A percentile compares a stretch with the other conserved stretches of the same genome.
Conservation (phyloP, 2,329 filamentous ascomycete species). For the Ambrosiella beaveri region DNA sequence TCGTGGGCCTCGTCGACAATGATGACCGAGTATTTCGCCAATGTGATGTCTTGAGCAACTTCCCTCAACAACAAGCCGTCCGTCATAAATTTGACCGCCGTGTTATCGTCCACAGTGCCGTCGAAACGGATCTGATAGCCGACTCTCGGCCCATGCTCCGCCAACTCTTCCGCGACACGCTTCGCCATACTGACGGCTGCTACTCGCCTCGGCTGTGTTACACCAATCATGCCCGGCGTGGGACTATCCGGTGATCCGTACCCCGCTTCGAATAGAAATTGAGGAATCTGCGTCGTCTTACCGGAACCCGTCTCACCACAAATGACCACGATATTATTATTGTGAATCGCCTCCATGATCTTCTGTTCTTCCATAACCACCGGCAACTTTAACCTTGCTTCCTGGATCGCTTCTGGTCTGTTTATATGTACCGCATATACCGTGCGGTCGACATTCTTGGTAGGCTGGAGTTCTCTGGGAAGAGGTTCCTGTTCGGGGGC, state of each 20-base stretch:
- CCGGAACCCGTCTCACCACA: conserved; percentile 93
- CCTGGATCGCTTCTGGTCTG: conserved; percentile 57
- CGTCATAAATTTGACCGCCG: conserved; percentile 96
- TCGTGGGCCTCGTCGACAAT: conserved; percentile 97
- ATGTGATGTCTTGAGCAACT: conserved; percentile 70
- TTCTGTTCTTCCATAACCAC: conserved; percentile 91
- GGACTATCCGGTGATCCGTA: conserved; percentile 65
- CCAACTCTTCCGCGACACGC: conserved; percentile 73
- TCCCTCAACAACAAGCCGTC: conserved; percentile 90
- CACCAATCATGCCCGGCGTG: conserved; percentile 79
- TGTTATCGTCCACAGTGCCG: conserved; percentile 60
- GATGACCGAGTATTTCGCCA: conserved; percentile 82
- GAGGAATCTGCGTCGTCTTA: conserved; percentile 93
- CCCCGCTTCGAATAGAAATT: conserved; percentile 87
- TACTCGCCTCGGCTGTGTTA: conserved; percentile 88
- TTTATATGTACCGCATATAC: conserved; percentile 58
- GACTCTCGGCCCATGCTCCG: conserved; percentile 57
- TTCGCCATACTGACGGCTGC: conserved; percentile 95
- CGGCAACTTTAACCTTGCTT: conserved; percentile 60
- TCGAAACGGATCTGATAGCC: conserved; percentile 95
- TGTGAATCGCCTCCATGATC: conserved; percentile 95
- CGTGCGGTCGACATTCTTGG: conserved; percentile 45
- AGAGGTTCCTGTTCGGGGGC: conserved; percentile 54
- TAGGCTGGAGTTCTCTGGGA: conserved; percentile 46
- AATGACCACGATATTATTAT: conserved; percentile 74